phyloP scores from a whole-genome alignment of 1,139 yeast species.

The Yamadazyma trypodendri region DNA sequence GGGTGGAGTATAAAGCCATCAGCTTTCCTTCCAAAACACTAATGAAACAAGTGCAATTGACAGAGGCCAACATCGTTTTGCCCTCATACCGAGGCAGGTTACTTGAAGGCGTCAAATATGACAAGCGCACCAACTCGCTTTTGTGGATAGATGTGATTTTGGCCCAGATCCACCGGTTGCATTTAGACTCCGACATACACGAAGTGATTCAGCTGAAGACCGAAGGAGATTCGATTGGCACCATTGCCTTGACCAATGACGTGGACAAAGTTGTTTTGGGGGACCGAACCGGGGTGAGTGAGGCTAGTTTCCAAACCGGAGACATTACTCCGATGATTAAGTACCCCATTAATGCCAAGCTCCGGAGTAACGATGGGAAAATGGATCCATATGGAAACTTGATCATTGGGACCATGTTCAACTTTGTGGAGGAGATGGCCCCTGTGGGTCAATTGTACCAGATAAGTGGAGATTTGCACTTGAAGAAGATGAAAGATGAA shows the following conservation, averaged over 20 bases:
- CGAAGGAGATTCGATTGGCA: constrained; percentile 51
- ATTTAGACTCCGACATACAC: constrained; percentile 30
- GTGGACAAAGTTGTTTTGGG: constrained; percentile 49
- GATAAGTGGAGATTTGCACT: constrained; percentile 31
- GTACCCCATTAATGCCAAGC: constrained; percentile 40
- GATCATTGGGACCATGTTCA: constrained; percentile 74
- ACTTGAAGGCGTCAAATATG: constrained; percentile 68
- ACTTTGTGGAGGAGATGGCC: constrained; percentile 30
- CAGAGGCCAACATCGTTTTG: constrained; percentile 30
- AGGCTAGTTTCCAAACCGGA: constrained; percentile 42
- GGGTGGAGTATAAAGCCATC: neutral
- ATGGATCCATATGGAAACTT: constrained; percentile 68
- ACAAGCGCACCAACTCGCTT: constrained; percentile 53
- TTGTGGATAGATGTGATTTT: constrained; percentile 69
- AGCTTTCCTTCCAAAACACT: neutral
- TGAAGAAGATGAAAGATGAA: constrained; percentile 32
- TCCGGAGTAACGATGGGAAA: constrained; percentile 74
- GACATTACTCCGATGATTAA: constrained; percentile 42
- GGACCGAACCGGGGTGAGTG: constrained; percentile 56
- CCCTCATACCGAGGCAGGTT: constrained; percentile 51
- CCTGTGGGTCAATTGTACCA: constrained; percentile 47
- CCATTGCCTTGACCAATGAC: constrained; percentile 56
- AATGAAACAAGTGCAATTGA: neutral
- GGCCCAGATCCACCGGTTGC: constrained; percentile 55
- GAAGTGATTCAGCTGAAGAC: constrained; percentile 40